A percentile compares a stretch with the other conserved stretches of the same genome.
These are phyloP conservation scores for Fusarium devonianum DNA, from an alignment of 2,329 filamentous ascomycete species.

Conservation along the genomic window DNA sequence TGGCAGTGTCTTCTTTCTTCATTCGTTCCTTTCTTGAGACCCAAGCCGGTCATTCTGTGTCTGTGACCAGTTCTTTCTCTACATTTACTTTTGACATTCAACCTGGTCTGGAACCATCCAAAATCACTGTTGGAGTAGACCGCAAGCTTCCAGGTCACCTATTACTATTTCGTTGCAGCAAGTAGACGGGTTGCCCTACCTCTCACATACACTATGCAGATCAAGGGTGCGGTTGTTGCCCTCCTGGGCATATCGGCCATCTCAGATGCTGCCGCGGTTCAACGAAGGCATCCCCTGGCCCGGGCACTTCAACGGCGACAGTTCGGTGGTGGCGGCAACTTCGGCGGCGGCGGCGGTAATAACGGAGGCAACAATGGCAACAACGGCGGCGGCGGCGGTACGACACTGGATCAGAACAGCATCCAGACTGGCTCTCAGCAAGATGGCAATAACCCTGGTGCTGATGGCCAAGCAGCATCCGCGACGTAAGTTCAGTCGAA, in stretches of 20 bases:
- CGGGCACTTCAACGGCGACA: conserved; percentile 53
- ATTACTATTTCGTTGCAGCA: no score
- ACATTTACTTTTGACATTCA: conserved; percentile 43
- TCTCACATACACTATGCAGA: conserved; percentile 58
- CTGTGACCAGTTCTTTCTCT: conserved; percentile 55
- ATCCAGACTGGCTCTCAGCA: conserved; percentile 59
- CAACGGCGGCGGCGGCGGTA: conserved; percentile 41
- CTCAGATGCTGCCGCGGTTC: conserved; percentile 55
- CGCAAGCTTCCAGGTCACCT: conserved; percentile 18
- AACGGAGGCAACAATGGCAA: conserved; percentile 36
- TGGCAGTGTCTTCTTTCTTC: conserved; percentile 57
- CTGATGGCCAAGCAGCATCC: conserved; percentile 60
- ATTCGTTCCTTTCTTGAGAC: conserved; percentile 54
- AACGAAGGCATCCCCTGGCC: conserved; percentile 48
- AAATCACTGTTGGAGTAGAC: no score
- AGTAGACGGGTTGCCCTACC: no score
- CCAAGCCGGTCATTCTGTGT: conserved; percentile 45
- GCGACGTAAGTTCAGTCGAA: conserved; percentile 53
- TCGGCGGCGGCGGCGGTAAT: conserved; percentile 37
- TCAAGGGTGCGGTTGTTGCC: conserved; percentile 58
- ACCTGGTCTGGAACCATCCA: conserved; percentile 60
- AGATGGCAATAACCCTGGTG: conserved; percentile 55
- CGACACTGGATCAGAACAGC: conserved; percentile 50
- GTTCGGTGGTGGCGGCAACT: conserved; percentile 42
- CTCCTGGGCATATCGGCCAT: conserved; percentile 57